Percentiles rank a stretch among this genome's conserved stretches.
Evolutionary conservation across 805 yeast genomes (phyloP).

Genomic region (Yarrowia deformans): DNA sequence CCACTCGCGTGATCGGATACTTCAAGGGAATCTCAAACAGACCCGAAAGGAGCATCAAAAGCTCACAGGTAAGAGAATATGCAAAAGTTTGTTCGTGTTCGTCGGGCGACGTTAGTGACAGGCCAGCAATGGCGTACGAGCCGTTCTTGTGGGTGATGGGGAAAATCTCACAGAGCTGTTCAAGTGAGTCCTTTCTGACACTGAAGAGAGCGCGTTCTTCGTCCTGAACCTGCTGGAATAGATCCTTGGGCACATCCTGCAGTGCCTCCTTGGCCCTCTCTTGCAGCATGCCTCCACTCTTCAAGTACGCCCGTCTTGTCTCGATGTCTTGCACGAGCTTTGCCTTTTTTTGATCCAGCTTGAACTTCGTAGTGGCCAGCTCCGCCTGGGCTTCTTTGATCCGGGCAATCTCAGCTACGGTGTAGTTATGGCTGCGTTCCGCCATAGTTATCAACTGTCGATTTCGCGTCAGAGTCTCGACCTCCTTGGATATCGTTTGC

Average conservation of each 20-base stretch:
- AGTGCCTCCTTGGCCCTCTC: constrained; percentile 11
- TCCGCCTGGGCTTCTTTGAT: constrained; percentile 9
- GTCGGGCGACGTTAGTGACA: constrained; percentile 7
- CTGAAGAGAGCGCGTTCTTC: constrained; percentile 1
- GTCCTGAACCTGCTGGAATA: neutral
- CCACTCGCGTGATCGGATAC: constrained; percentile 29
- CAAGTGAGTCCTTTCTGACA: neutral
- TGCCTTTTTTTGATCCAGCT: constrained; percentile 12
- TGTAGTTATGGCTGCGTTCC: constrained; percentile 6
- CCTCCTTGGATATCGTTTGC: constrained; percentile 9
- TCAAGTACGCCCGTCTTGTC: constrained; percentile 15
- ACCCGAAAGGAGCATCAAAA: constrained; percentile 27
- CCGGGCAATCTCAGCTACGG: constrained; percentile 16
- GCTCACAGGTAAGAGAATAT: constrained; percentile 35
- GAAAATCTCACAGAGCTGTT: neutral
- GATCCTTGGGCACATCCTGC: neutral
- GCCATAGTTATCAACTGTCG: constrained; percentile 10
- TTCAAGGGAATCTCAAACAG: constrained; percentile 27
- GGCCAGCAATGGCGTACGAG: constrained; percentile 18
- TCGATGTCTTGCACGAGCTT: constrained; percentile 16
- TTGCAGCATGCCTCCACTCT: constrained; percentile 23
- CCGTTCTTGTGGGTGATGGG: constrained; percentile 19
- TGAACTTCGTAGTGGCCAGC: constrained; percentile 23
- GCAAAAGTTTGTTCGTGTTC: constrained; percentile 38
- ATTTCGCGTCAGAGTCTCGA: constrained; percentile 20